Base-by-base conservation (phyloP, 805 yeast species). In the Metschnikowia lochheadii region DNA sequence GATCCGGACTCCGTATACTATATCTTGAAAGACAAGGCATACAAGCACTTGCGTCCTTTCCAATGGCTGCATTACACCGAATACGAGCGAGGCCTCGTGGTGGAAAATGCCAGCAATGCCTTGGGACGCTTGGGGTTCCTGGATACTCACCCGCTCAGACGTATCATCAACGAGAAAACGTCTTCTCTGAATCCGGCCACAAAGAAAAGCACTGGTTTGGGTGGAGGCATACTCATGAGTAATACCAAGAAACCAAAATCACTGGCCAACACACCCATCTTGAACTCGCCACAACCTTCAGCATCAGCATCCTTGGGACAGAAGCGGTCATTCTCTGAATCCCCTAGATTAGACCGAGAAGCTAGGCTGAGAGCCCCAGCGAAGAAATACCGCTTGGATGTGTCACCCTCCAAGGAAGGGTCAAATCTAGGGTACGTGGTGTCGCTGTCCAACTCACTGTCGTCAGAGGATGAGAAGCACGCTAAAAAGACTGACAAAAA, bases 61-160 rank as follows among this genome's bases (percentile, higher is more conserved):
- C 59, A 52, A 26, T 71, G 75, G 74, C 52, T 48, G 21, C 55
- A 57, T 18, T 72, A 68, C 55, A 59, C 68, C 14, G 58, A 55
- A 8, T 58, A 57, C 38, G 76, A 72, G 52, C 61, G 75, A 37
- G 52, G 51, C 8, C 56, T 68, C 47, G 62, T 73, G 21, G 52
- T 68, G 21, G 59, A 64, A 40, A 73, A 72, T 55, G 61, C 67
- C 46, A 62, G 70, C 53, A 62, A 65, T 42, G 76, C 77, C 5
- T 65, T 73, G 53, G 72, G 73, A 21, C 54, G 78, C 39, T 57
- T 72, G 39, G 78, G 77, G 20, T 73, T 61, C 50, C 70, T 68
- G 61, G 75, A 69, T 37, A 70, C 77, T 8, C 77, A 73, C 53
- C 77, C 78, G 6, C 60, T 73, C 46, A 57, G 78, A 37, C 67